Percentiles rank a stretch among this genome's conserved stretches.
These are phyloP conservation scores for Monosporozyma siamensis DNA, from an alignment of 805 yeast species.

Conservation along the genomic window DNA sequence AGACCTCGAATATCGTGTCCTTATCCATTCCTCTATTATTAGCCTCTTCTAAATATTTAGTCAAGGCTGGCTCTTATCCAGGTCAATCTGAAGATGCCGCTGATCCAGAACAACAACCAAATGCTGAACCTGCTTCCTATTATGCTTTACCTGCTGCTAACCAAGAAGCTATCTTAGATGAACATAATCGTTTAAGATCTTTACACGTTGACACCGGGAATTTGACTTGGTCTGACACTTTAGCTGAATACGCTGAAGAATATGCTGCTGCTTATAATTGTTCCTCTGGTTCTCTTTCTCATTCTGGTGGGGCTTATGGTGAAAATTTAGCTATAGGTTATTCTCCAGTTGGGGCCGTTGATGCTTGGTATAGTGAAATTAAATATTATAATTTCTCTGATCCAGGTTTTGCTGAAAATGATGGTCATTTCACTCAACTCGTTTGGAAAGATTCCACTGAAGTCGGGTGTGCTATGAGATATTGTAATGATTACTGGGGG, in stretches of 20 bases:
- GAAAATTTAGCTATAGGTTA: slow-evolving; percentile 70
- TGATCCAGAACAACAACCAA: slow-evolving; percentile 1
- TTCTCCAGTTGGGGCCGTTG: slow-evolving; percentile 38
- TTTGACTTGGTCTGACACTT: slow-evolving; percentile 40
- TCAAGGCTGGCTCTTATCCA: not conserved
- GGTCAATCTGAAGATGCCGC: not conserved
- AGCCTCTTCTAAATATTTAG: not conserved
- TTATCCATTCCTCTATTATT: not conserved
- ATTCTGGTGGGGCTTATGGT: slow-evolving; percentile 51
- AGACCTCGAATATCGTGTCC: not conserved
- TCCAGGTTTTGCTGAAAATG: slow-evolving; percentile 35
- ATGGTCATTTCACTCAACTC: slow-evolving; percentile 71
- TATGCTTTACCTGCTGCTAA: not conserved
- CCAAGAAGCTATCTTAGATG: not conserved
- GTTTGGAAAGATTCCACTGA: slow-evolving; percentile 55
- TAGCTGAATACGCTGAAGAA: slow-evolving; percentile 40
- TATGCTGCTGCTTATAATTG: slow-evolving; percentile 43
- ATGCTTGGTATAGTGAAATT: slow-evolving; percentile 70
- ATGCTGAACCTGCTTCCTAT: not conserved
- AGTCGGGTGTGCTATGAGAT: slow-evolving; percentile 62
- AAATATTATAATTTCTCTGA: slow-evolving; percentile 42
- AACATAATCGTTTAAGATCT: slow-evolving; percentile 37
- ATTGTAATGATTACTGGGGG: slow-evolving; percentile 46
- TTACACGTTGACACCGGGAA: slow-evolving; percentile 19
- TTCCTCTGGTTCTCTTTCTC: slow-evolving; percentile 45